Evolutionary conservation across 495 filamentous ascomycete genomes (phyloP).

Genomic region (Durotheca rogersii): DNA sequence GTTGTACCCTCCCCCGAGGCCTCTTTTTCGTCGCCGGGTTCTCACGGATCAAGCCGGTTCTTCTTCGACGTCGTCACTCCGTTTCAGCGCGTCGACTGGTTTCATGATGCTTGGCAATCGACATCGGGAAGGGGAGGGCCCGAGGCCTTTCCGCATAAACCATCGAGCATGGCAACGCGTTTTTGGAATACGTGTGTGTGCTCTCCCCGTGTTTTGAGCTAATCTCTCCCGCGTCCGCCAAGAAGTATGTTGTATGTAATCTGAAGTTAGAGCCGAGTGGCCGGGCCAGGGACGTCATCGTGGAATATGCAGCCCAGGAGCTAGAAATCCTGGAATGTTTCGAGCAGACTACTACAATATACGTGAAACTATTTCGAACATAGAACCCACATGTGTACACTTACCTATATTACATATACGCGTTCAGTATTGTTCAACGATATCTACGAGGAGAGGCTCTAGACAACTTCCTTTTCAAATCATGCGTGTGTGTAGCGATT

Average conservation of each 20-base stretch:
- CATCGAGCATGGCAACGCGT: conserved; percentile 53
- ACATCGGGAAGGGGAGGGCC: conserved; percentile 31
- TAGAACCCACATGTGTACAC: too few relatives aligned
- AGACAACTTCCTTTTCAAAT: too few relatives aligned
- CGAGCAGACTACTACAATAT: conserved; percentile 5
- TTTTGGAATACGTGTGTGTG: conserved; percentile 51
- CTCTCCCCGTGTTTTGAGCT: conserved; percentile 58
- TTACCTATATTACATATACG: too few relatives aligned
- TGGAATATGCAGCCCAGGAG: too few relatives aligned
- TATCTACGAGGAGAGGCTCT: too few relatives aligned
- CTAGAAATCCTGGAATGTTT: too few relatives aligned
- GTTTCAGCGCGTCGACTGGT: conserved; percentile 47
- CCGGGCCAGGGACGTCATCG: too few relatives aligned
- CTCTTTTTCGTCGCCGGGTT: not conserved
- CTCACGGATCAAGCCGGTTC: conserved; percentile 7
- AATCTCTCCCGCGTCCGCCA: not conserved
- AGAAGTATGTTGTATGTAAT: not conserved
- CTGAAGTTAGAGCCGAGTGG: too few relatives aligned
- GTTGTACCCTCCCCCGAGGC: not conserved
- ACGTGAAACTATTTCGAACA: conserved; percentile 13
- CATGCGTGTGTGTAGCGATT: too few relatives aligned
- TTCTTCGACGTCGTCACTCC: conserved; percentile 55
- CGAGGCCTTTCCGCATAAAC: conserved; percentile 41
- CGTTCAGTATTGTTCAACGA: too few relatives aligned
- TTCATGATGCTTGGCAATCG: conserved; percentile 49